phyloP scores from a whole-genome alignment of 345 rosid species.

The Eucalyptus marginata region DNA sequence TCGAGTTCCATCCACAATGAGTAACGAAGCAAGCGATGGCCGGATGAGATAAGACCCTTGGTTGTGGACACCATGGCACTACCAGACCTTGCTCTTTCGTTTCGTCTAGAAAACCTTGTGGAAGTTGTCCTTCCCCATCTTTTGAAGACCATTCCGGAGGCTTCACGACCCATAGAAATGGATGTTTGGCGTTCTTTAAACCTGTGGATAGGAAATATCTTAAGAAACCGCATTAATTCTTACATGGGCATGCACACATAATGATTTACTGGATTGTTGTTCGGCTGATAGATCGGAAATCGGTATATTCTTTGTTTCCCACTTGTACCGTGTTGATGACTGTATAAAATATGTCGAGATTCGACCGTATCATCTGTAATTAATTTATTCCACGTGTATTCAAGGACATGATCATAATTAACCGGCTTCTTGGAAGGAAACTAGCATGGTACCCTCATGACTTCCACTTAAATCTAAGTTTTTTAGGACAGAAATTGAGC shows the following conservation, averaged over 20 bases:
- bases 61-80: constrained; percentile 41
- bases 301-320: not conserved
- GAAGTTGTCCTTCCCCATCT: not conserved
- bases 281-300: not conserved
- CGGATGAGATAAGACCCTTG: constrained; percentile 26
- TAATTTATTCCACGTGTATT: not conserved
- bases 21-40: constrained; percentile 38
- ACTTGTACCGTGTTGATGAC: not conserved
- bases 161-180: constrained; percentile 53
- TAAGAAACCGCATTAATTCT: not conserved
- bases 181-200: constrained; percentile 9
- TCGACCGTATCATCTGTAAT: not conserved
- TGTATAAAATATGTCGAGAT: not conserved
- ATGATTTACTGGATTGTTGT: not conserved
- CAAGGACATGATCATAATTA: not conserved
- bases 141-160: not conserved
- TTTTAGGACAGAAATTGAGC: not conserved
- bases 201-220: not conserved
- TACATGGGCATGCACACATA: not conserved
- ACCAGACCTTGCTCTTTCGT: constrained; percentile 23
- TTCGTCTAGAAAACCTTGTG: constrained; percentile 4
- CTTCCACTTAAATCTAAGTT: not conserved
- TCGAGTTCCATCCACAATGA: constrained; percentile 62
- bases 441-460: not conserved
- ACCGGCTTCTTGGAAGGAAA: not conserved